A percentile compares a stretch with the other conserved stretches of the same genome.
Evolutionary conservation across 2,329 filamentous ascomycete genomes (phyloP).

Genomic region (Colletotrichum liriopes): DNA sequence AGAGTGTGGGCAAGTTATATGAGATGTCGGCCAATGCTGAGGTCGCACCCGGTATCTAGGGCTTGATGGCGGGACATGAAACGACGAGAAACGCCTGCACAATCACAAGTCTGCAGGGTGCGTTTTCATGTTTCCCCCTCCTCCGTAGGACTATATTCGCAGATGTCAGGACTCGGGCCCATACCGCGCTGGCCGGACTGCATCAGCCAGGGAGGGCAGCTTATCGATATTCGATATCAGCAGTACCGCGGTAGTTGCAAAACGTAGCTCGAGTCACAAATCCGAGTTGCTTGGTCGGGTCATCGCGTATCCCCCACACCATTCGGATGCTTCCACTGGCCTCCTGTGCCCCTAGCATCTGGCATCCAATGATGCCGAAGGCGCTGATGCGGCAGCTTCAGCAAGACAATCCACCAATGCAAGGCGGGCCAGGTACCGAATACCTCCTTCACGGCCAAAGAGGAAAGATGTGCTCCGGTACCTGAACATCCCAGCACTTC

Average conservation of each 20-base stretch:
- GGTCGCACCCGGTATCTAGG: constrained; percentile 22
- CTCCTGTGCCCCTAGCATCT: constrained; percentile 29
- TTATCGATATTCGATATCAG: constrained; percentile 4
- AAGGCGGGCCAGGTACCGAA: constrained; percentile 31
- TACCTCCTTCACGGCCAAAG: constrained; percentile 32
- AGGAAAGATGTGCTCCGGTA: constrained; percentile 30
- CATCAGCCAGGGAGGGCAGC: not conserved
- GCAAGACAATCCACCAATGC: constrained; percentile 29
- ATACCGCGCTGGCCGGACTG: constrained; percentile 12
- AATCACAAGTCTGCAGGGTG: constrained; percentile 23
- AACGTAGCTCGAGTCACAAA: not conserved
- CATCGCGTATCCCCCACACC: constrained; percentile 28
- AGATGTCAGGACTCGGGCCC: not conserved
- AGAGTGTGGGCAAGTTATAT: constrained; percentile 25
- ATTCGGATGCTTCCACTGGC: constrained; percentile 39
- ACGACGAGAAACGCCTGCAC: constrained; percentile 34
- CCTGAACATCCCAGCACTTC: constrained; percentile 37
- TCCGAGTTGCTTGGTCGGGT: constrained; percentile 2
- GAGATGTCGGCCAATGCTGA: constrained; percentile 21
- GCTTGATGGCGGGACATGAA: constrained; percentile 35
- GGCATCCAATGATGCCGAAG: constrained; percentile 27
- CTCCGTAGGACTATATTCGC: constrained; percentile 21
- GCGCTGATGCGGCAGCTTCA: constrained; percentile 34
- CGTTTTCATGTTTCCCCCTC: constrained; percentile 22
- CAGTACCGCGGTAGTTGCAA: constrained; percentile 12